These are phyloP conservation scores for Chytriomyces hyalinus DNA, from an alignment of 192 early-diverging fungal genomes.

Conservation along the genomic window DNA sequence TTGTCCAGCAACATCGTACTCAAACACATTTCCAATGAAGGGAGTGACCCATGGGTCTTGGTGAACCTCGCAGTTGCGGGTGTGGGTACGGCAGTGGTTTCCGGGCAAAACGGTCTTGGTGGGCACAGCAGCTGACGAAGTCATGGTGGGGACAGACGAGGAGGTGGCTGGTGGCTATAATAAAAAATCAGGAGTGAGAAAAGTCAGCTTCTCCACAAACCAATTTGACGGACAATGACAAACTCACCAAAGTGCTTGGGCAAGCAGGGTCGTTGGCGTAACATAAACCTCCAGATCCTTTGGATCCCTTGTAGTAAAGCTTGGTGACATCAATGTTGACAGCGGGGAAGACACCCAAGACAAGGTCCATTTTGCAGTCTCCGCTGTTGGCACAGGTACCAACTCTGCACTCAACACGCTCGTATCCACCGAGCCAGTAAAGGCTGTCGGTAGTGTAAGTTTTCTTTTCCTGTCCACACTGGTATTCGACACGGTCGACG, in stretches of 20 bases:
- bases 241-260: background rate
- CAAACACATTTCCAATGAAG: slow-evolving; percentile 2
- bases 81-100: too few species aligned
- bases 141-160: background rate
- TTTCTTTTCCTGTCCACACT: too few species aligned
- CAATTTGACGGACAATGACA: background rate
- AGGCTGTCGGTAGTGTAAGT: too few species aligned
- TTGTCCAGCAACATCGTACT: background rate
- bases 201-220: background rate
- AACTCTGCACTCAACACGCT: background rate
- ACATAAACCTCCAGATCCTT: slow-evolving; percentile 3
- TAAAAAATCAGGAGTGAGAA: background rate
- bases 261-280: slow-evolving; percentile 1
- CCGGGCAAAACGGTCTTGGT: background rate
- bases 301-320: background rate
- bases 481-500: too few species aligned
- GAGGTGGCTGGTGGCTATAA: background rate
- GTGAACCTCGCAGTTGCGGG: background rate
- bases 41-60: background rate
- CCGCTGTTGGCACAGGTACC: background rate
- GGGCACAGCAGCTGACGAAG: background rate
- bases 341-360: too few species aligned
- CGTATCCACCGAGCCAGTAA: too few species aligned
- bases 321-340: background rate
- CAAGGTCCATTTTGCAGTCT: too few species aligned